Evolutionary conservation across 2,329 filamentous ascomycete species (phyloP).

Genomic region (Myrmaecium sp.): DNA sequence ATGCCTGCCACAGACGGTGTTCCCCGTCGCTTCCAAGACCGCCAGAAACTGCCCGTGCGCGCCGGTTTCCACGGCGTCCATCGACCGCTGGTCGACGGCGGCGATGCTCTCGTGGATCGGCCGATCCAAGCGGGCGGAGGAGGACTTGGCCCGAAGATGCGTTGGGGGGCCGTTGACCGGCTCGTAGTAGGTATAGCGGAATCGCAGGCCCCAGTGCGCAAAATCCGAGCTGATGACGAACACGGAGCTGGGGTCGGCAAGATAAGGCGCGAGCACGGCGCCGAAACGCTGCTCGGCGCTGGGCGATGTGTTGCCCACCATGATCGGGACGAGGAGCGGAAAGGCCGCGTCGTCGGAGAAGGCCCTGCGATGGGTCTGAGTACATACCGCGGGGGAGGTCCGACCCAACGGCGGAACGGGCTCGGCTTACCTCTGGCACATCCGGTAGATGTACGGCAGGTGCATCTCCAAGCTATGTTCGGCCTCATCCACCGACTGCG

Average conservation of each 20-base stretch:
- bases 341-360: slow-evolving; percentile 33
- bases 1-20: slow-evolving; percentile 88
- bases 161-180: slow-evolving; percentile 25
- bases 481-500: slow-evolving; percentile 47
- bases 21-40: slow-evolving; percentile 54
- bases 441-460: slow-evolving; percentile 79
- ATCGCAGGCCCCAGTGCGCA: slow-evolving; percentile 83
- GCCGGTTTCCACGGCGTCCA: slow-evolving; percentile 69
- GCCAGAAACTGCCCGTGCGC: slow-evolving; percentile 52
- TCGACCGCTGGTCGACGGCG: slow-evolving; percentile 61
- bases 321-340: slow-evolving; percentile 66
- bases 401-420: slow-evolving; percentile 1
- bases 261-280: slow-evolving; percentile 55
- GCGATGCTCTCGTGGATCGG: slow-evolving; percentile 75
- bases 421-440: slow-evolving; percentile 39
- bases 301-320: slow-evolving; percentile 59
- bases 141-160: slow-evolving; percentile 21
- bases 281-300: slow-evolving; percentile 53
- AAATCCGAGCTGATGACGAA: slow-evolving; percentile 94
- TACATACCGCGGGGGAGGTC: neutral
- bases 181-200: slow-evolving; percentile 69
- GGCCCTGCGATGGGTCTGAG: slow-evolving; percentile 9
- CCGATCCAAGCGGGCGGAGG: slow-evolving; percentile 28
- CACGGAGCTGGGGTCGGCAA: slow-evolving; percentile 56
- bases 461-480: slow-evolving; percentile 98